Percentiles rank a stretch among this genome's conserved stretches.
These are phyloP conservation scores for Phytophthora pinifolia DNA, from an alignment of 352 stramenopile genomes.

Conservation along the genomic window DNA sequence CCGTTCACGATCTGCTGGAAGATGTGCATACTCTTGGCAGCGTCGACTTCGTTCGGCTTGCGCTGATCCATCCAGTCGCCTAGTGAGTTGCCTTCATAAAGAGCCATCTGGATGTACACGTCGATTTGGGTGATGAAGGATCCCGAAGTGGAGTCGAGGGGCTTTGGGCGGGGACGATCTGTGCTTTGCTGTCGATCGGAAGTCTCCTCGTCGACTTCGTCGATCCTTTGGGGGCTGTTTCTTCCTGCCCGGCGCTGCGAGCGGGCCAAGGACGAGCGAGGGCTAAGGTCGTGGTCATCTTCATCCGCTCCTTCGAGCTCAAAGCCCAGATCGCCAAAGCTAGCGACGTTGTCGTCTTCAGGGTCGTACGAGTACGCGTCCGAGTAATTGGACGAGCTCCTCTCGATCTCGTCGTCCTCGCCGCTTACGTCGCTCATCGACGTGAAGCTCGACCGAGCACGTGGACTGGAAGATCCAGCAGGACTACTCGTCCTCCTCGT, in stretches of 20 bases:
- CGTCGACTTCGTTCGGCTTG: conserved; percentile 32
- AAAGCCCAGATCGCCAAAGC: conserved; percentile 61
- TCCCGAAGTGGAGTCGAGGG: conserved; percentile 16
- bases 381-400: conserved; percentile 26
- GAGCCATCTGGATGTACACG: conserved; percentile 94
- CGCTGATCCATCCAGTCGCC: conserved; percentile 76
- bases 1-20: conserved; percentile 74
- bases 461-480: conserved; percentile 15
- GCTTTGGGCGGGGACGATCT: conserved; percentile 18
- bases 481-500: conserved; percentile 26
- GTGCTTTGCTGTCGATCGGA: conserved; percentile 9
- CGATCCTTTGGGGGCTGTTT: conserved; percentile 17
- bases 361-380: conserved; percentile 26
- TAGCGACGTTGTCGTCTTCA: conserved; percentile 28
- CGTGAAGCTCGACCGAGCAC: conserved; percentile 11
- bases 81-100: conserved; percentile 91
- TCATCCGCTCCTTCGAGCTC: conserved; percentile 39
- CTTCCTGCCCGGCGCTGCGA: conserved; percentile 13
- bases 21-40: conserved; percentile 60
- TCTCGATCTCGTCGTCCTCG: conserved; percentile 30
- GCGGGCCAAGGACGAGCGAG: conserved; percentile 17
- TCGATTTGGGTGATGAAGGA: conserved; percentile 74
- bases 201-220: conserved; percentile 21
- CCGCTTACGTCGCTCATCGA: conserved; percentile 13
- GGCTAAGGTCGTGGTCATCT: conserved; percentile 18